Percentiles rank a stretch among this genome's conserved stretches.
Conservation (phyloP, 129 eudicot species). For the Deinandra increscens region DNA sequence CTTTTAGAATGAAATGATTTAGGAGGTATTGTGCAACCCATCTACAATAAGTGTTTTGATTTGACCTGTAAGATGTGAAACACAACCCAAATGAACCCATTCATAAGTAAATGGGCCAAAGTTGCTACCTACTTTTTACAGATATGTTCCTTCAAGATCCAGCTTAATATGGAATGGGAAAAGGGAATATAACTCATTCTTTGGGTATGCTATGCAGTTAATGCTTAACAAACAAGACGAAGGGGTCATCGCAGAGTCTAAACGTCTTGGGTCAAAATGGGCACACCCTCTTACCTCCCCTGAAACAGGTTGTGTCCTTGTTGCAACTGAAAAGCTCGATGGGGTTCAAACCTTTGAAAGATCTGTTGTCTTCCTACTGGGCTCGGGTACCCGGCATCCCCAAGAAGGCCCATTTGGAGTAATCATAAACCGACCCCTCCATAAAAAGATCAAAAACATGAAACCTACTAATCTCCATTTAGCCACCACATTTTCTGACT, state of each 20-base stretch:
- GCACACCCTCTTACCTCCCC: slow-evolving; percentile 91
- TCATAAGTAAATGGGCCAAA: not conserved
- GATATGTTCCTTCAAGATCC: not conserved
- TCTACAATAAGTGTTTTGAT: not conserved
- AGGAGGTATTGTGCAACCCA: not conserved
- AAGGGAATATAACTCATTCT: slow-evolving; percentile 2
- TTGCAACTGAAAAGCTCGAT: slow-evolving; percentile 92
- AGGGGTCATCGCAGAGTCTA: slow-evolving; percentile 33
- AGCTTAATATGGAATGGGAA: not conserved
- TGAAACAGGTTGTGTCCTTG: slow-evolving; percentile 83
- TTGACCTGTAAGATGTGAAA: not conserved
- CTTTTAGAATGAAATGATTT: not conserved
- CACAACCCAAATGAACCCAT: not conserved
- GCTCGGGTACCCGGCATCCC: slow-evolving; percentile 76
- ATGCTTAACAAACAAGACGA: slow-evolving; percentile 47
- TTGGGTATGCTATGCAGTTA: slow-evolving; percentile 44
- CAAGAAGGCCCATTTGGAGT: slow-evolving; percentile 86
- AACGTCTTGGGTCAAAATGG: slow-evolving; percentile 82
- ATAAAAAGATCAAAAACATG: slow-evolving; percentile 79
- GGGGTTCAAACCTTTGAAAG: slow-evolving; percentile 80
- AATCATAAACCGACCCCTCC: slow-evolving; percentile 73
- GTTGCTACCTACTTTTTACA: not conserved
- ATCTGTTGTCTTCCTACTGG: slow-evolving; percentile 82
- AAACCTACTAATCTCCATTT: slow-evolving; percentile 66
- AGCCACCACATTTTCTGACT: slow-evolving; percentile 80